Conservation (phyloP, 164 flowering plant species). For the Dillenia turbinata region DNA sequence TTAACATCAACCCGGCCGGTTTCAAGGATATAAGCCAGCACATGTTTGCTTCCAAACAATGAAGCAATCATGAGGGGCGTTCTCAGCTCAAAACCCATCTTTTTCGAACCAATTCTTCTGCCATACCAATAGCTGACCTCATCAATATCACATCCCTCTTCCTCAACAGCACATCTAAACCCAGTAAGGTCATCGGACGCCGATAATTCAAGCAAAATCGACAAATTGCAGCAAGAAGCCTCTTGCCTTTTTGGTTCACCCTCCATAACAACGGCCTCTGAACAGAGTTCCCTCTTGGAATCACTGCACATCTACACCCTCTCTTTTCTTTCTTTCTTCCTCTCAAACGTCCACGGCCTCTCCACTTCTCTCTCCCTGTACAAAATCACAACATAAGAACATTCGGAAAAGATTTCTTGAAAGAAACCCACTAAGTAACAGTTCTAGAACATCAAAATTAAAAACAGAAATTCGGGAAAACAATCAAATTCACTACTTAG, state of each 20-base stretch:
- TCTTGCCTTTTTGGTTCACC: constrained; percentile 12
- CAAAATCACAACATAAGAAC: no score
- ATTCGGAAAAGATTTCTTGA: no score
- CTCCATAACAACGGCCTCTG: constrained; percentile 24
- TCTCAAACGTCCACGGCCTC: neutral
- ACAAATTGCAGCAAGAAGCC: constrained; percentile 7
- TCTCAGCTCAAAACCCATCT: constrained; percentile 53
- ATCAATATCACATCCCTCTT: constrained; percentile 35
- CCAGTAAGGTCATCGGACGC: constrained; percentile 40
- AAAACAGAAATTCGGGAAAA: no score
- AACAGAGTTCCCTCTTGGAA: constrained; percentile 16
- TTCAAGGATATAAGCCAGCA: constrained; percentile 36
- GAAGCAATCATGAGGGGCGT: constrained; percentile 61
- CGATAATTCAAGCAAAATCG: constrained; percentile 40
- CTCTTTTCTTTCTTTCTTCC: neutral
- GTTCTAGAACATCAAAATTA: no score
- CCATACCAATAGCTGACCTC: constrained; percentile 49
- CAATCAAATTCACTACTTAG: no score
- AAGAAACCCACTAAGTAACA: no score
- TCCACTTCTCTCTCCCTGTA: no score
- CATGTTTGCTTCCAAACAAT: constrained; percentile 46
- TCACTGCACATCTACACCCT: constrained; percentile 33
- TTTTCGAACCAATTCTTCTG: constrained; percentile 42
- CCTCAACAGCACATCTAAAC: constrained; percentile 30
- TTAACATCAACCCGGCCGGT: constrained; percentile 42